Evolutionary conservation across 345 rosid genomes (phyloP).

Genomic region (Durio zibethinus): DNA sequence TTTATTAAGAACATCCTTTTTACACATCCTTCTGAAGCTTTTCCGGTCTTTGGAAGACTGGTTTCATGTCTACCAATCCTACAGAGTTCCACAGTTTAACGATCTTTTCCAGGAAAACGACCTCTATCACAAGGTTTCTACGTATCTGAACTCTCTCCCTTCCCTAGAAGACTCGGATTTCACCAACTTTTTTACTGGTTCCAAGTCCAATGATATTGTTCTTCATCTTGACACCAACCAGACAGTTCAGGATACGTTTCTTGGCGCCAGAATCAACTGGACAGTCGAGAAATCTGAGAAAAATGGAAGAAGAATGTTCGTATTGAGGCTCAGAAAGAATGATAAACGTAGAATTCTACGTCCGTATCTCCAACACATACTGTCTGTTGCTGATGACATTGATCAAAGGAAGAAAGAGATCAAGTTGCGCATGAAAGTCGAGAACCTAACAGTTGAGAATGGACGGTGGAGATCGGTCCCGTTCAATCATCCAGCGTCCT

Average conservation of each 20-base stretch:
- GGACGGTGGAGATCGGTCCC: conserved; percentile 57
- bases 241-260: conserved; percentile 43
- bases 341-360: conserved; percentile 58
- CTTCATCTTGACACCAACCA: conserved; percentile 41
- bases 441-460: not conserved
- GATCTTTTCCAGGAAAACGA: conserved; percentile 48
- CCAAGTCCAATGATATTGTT: conserved; percentile 45
- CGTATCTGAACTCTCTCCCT: conserved; percentile 48
- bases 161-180: conserved; percentile 54
- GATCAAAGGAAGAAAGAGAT: conserved; percentile 36
- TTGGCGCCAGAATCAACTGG: conserved; percentile 55
- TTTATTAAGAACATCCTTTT: conserved; percentile 34
- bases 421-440: conserved; percentile 40
- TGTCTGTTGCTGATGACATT: conserved; percentile 40
- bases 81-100: conserved; percentile 46
- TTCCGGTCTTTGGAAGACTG: conserved; percentile 36
- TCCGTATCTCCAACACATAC: conserved; percentile 65
- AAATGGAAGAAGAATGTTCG: conserved; percentile 19
- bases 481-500: conserved; percentile 54
- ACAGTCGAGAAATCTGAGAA: conserved; percentile 16
- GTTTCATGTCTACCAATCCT: conserved; percentile 43
- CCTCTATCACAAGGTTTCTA: conserved; percentile 42
- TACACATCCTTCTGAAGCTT: conserved; percentile 21
- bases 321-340: conserved; percentile 45
- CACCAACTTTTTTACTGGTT: conserved; percentile 53